These are phyloP conservation scores for Trichoderma reesei DNA, from an alignment of 495 filamentous ascomycete species.

Conservation along the genomic window DNA sequence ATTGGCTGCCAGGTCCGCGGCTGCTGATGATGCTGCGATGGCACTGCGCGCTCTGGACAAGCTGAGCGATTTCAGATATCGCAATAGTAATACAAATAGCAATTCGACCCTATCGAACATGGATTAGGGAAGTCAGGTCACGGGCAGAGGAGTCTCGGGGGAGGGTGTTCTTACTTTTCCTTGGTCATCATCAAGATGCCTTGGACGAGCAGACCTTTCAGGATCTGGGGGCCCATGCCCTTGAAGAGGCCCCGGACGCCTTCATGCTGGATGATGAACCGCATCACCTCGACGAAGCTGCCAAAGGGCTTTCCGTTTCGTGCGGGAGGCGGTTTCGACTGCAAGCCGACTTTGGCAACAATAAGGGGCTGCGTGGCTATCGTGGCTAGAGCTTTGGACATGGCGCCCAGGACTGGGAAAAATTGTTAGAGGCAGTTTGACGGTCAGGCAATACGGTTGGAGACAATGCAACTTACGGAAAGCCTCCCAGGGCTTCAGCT, in stretches of 20 bases:
- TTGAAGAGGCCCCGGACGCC: slow-evolving; percentile 80
- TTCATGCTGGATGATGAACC: slow-evolving; percentile 81
- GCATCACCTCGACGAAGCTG: slow-evolving; percentile 90
- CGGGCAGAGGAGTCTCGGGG: not conserved
- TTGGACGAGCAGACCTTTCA: slow-evolving; percentile 89
- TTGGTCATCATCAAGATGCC: slow-evolving; percentile 99
- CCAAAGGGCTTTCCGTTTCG: slow-evolving; percentile 89
- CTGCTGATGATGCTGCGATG: not conserved
- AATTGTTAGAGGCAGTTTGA: slow-evolving; percentile 10
- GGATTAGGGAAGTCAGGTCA: no score
- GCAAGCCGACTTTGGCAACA: slow-evolving; percentile 93
- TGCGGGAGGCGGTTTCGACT: slow-evolving; percentile 79
- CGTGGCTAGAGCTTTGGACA: slow-evolving; percentile 89
- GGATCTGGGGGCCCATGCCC: slow-evolving; percentile 87
- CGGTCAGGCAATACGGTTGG: not conserved
- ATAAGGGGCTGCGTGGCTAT: slow-evolving; percentile 92
- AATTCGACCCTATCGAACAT: slow-evolving; percentile 66
- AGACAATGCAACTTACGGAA: slow-evolving; percentile 57
- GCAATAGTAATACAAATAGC: slow-evolving; percentile 58
- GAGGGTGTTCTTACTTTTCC: slow-evolving; percentile 56
- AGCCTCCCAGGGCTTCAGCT: slow-evolving; percentile 75
- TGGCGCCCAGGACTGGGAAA: slow-evolving; percentile 77
- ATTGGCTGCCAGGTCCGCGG: not conserved
- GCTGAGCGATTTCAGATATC: slow-evolving; percentile 11
- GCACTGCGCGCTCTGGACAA: not conserved